Evolutionary conservation across 2,329 filamentous ascomycete species (phyloP), one percentile per base, ranked within the genome.

Genomic region (Ascochyta rabiei): DNA sequence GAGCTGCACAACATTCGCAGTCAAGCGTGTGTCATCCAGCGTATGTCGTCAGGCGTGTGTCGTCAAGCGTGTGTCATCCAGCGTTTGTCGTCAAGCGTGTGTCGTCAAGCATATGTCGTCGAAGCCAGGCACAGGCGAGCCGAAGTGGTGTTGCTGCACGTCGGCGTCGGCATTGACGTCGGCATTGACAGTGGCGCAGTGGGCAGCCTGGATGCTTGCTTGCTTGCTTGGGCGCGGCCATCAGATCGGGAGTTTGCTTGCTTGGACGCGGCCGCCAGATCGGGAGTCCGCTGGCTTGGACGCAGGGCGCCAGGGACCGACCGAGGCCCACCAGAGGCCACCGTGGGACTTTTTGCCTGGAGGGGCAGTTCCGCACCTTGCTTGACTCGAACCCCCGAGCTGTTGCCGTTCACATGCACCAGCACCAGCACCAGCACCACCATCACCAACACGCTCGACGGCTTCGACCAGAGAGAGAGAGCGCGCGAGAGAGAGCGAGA

Each of bases 261-360:
- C 37, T 33, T 4, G 23, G 23, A 7, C 6, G 21, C 6, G 6
- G 21, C 21, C 21, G 21, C 21, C 5, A 13, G 8, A 13, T 13
- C 52, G 52, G 52, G 31, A 41, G 39, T 40, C 50, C 52, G 52
- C 46, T 41, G 45, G 45, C 26, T 34, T 16, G 4, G 15, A 41
- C 46, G 47, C 46, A 55, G 52, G 52, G 52, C 31, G 10, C 31
- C n/a, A 8, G 31, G n/a, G n/a, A 10, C 52, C 52, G n/a, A 10
- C 52, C 52, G 39, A 33, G 52, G 52, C 46, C 41, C 46, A 55
- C 46, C 41, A n/a, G 19, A 45, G 49, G 34, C 51, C 45, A 49
- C 40, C 39, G 6, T 18, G 44, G 45, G 51, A 48, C 45, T 54
- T 54, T 54, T 54, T 54, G 52, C 52, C 37, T 48, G 46, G 52